Percentiles rank a stretch among this genome's conserved stretches.
Evolutionary conservation across 2,329 filamentous ascomycete genomes (phyloP).

Genomic region (Monilinia laxa): DNA sequence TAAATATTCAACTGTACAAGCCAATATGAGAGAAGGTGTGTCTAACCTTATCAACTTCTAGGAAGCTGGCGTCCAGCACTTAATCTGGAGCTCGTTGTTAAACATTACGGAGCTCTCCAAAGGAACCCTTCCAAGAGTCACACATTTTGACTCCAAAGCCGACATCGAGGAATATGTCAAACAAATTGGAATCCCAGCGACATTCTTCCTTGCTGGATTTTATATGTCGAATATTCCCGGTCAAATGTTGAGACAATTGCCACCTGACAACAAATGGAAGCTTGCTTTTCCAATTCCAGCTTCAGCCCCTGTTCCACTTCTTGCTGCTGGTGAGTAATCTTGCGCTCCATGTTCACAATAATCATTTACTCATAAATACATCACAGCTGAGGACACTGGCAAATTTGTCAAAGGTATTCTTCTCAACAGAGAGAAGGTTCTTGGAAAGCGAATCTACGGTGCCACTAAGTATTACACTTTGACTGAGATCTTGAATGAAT

Average conservation of each 20-base stretch:
- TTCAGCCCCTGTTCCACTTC: slow-evolving; percentile 40
- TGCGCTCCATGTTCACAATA: background rate
- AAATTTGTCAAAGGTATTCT: slow-evolving; percentile 40
- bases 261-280: slow-evolving; percentile 38
- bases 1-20: background rate
- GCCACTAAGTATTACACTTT: slow-evolving; percentile 47
- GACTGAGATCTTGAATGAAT: slow-evolving; percentile 44
- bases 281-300: slow-evolving; percentile 37
- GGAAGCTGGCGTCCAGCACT: slow-evolving; percentile 46
- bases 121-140: slow-evolving; percentile 44
- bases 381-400: slow-evolving; percentile 39
- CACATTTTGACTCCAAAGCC: slow-evolving; percentile 44
- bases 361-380: background rate
- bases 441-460: slow-evolving; percentile 47
- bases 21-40: background rate
- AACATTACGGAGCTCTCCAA: slow-evolving; percentile 45
- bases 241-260: slow-evolving; percentile 32
- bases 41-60: slow-evolving; percentile 29
- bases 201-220: slow-evolving; percentile 50
- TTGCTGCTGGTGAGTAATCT: slow-evolving; percentile 34
- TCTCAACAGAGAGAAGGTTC: slow-evolving; percentile 41
- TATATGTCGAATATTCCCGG: slow-evolving; percentile 53
- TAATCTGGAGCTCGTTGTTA: slow-evolving; percentile 49
- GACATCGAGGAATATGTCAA: slow-evolving; percentile 43
- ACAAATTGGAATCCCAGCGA: slow-evolving; percentile 45